These are phyloP conservation scores for Cryphonectria japonica DNA, from an alignment of 2,329 filamentous ascomycete species.

Conservation along the genomic window DNA sequence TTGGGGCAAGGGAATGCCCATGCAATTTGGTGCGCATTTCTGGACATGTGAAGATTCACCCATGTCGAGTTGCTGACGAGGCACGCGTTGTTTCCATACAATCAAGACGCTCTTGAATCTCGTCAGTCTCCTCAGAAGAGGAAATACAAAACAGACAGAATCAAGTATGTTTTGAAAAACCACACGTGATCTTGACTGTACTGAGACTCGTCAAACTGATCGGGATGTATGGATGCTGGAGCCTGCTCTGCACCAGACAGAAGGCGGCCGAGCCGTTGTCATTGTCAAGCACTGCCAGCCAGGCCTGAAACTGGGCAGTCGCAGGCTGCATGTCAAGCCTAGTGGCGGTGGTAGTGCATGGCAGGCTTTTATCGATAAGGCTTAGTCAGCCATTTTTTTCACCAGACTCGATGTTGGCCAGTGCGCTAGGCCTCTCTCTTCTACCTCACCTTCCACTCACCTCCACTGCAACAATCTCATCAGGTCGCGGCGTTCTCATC, in stretches of 20 bases:
- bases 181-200: too few relatives aligned
- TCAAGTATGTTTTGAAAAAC: too few relatives aligned
- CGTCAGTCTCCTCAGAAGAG: background rate
- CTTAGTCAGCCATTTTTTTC: slow-evolving; percentile 4
- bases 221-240: too few relatives aligned
- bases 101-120: background rate
- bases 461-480: background rate
- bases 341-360: background rate
- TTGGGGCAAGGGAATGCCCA: background rate
- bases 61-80: background rate
- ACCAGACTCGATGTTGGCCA: slow-evolving; percentile 3
- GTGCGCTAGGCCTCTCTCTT: background rate
- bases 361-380: slow-evolving; percentile 9
- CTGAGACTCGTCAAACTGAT: too few relatives aligned
- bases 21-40: background rate
- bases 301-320: background rate
- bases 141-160: too few relatives aligned
- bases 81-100: background rate
- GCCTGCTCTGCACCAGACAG: too few relatives aligned
- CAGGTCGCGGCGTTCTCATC: background rate
- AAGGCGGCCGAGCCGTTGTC: background rate
- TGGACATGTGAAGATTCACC: background rate
- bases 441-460: background rate
- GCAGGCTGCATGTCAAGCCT: background rate
- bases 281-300: background rate